Conservation (phyloP, 306 rosid genomes). For the Dalbergia oliveri region DNA sequence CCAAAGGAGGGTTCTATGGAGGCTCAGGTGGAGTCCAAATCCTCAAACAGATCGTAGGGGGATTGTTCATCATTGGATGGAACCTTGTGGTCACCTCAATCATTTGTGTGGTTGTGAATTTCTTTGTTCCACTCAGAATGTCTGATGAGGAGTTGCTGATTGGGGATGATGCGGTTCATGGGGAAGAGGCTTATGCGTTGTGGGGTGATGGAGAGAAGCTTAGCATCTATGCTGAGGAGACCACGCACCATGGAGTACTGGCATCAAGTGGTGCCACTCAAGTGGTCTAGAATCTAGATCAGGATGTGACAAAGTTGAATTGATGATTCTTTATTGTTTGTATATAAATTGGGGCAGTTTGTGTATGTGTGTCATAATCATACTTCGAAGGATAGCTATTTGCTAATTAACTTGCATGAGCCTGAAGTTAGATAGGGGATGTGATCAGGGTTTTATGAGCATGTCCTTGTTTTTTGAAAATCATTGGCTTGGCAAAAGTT, state of each 20-base stretch:
- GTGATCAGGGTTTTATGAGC: too few relatives aligned
- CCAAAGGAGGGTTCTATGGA: constrained; percentile 50
- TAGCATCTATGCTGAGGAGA: constrained; percentile 16
- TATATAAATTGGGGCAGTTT: too few relatives aligned
- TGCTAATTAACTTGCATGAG: too few relatives aligned
- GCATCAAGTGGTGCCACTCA: constrained; percentile 49
- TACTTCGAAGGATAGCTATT: too few relatives aligned
- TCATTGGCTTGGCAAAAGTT: too few relatives aligned
- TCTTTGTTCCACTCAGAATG: constrained; percentile 53
- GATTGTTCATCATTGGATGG: constrained; percentile 51
- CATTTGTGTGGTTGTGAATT: constrained; percentile 40
- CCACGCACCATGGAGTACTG: constrained; percentile 3
- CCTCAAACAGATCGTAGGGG: constrained; percentile 53
- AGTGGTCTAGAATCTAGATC: constrained; percentile 17
- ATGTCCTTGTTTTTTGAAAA: too few relatives aligned
- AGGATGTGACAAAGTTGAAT: too few relatives aligned
- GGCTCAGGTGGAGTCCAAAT: constrained; percentile 52
- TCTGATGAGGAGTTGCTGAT: constrained; percentile 54
- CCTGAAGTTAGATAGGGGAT: too few relatives aligned
- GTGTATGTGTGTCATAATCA: too few relatives aligned
- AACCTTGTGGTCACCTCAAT: constrained; percentile 47
- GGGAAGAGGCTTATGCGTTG: constrained; percentile 64
- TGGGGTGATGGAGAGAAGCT: constrained; percentile 64
- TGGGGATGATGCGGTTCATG: constrained; percentile 63
- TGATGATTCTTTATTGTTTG: too few relatives aligned